phyloP scores from a whole-genome alignment of 2,329 filamentous ascomycete species.

The Alternaria solani region DNA sequence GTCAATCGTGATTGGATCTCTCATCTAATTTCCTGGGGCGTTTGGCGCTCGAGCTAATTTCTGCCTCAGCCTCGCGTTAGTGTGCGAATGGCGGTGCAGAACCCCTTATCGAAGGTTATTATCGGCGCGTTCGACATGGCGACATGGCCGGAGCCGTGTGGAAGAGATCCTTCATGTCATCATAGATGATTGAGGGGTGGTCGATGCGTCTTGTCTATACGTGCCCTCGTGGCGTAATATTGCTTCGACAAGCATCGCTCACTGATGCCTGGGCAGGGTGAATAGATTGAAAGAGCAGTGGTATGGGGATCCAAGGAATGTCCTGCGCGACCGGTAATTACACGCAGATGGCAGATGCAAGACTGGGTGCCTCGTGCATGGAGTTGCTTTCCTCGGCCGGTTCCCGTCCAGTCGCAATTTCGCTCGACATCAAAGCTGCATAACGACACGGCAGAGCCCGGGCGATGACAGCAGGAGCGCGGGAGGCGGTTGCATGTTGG shows the following conservation, averaged over 20 bases:
- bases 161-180: background rate
- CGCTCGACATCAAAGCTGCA: conserved; percentile 25
- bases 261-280: background rate
- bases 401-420: conserved; percentile 38
- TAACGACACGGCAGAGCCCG: conserved; percentile 19
- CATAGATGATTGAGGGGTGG: background rate
- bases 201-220: background rate
- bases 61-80: conserved; percentile 22
- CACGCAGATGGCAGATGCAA: conserved; percentile 25
- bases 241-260: background rate
- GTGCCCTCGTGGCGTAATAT: background rate
- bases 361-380: conserved; percentile 16
- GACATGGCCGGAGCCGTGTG: conserved; percentile 1
- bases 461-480: conserved; percentile 4
- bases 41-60: conserved; percentile 37
- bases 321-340: conserved; percentile 25
- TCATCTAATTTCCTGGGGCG: conserved; percentile 38
- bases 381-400: conserved; percentile 24
- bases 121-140: conserved; percentile 23
- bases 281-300: background rate
- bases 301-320: conserved; percentile 4
- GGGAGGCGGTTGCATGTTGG: conserved; percentile 7
- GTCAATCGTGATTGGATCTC: conserved; percentile 33
- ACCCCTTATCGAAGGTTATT: conserved; percentile 29
- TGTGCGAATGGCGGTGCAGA: conserved; percentile 20